phyloP scores from a whole-genome alignment of 306 rosid species.

The Lupinus albus region DNA sequence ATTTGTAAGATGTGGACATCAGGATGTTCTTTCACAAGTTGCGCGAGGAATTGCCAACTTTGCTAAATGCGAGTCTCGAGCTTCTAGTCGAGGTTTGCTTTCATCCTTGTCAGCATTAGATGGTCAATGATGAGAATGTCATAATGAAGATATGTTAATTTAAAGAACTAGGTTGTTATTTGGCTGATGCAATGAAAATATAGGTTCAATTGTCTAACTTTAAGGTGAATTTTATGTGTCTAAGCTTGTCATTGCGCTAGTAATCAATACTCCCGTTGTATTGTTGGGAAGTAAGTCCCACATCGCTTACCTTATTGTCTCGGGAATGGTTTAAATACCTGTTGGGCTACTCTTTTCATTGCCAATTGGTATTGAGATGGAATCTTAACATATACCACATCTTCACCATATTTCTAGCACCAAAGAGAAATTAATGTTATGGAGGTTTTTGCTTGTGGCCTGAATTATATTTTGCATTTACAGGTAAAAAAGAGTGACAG shows the following conservation, averaged over 20 bases:
- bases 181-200: slow-evolving; percentile 17
- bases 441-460: slow-evolving; percentile 21
- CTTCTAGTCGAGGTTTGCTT: slow-evolving; percentile 73
- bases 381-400: too few species aligned
- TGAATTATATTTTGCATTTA: slow-evolving; percentile 31
- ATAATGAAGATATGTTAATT: not conserved
- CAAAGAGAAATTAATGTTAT: not conserved
- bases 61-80: slow-evolving; percentile 97
- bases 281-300: too few species aligned
- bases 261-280: not conserved
- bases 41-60: slow-evolving; percentile 98
- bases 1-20: slow-evolving; percentile 94
- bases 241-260: not conserved
- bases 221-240: slow-evolving; percentile 7
- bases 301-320: too few species aligned
- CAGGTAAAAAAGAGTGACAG: slow-evolving; percentile 74
- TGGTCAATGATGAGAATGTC: slow-evolving; percentile 3
- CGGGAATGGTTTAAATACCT: too few species aligned
- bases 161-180: slow-evolving; percentile 7
- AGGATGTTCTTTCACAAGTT: slow-evolving; percentile 96
- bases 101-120: slow-evolving; percentile 4
- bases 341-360: too few species aligned
- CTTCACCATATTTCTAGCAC: not conserved
- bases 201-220: not conserved
- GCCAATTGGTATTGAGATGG: too few species aligned